Evolutionary conservation across 345 rosid species (phyloP).

Genomic region (Geranium rotundifolium): DNA sequence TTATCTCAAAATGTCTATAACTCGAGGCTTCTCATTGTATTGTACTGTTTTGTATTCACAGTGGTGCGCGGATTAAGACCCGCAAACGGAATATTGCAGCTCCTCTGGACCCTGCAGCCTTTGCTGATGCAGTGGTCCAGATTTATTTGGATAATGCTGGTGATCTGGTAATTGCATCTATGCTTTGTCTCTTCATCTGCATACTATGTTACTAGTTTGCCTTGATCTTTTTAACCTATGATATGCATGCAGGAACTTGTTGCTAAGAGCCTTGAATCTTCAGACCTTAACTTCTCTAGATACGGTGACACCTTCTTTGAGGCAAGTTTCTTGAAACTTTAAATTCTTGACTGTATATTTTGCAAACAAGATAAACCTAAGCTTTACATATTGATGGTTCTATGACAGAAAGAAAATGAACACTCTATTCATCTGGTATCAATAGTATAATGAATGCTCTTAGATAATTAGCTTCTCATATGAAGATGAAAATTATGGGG

Average conservation of each 20-base stretch:
- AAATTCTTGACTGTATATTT: not conserved
- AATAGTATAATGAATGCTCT: too few relatives aligned
- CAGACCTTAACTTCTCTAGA: slow-evolving; percentile 85
- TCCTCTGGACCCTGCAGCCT: slow-evolving; percentile 95
- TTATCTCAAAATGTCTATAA: not conserved
- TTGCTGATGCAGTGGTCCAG: slow-evolving; percentile 96
- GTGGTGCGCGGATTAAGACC: slow-evolving; percentile 99
- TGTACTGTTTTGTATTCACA: slow-evolving; percentile 15
- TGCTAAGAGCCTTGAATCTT: slow-evolving; percentile 79
- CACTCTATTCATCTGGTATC: too few relatives aligned
- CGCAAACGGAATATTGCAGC: slow-evolving; percentile 99
- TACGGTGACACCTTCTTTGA: slow-evolving; percentile 85
- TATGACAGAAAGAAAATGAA: too few relatives aligned
- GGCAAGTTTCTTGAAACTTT: slow-evolving; percentile 26
- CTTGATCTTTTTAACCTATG: not conserved
- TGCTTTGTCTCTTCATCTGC: not conserved
- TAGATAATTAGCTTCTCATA: not conserved
- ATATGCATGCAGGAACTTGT: slow-evolving; percentile 54
- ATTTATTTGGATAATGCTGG: slow-evolving; percentile 94
- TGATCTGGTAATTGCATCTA: slow-evolving; percentile 57
- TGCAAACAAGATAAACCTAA: too few relatives aligned
- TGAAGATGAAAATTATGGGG: not conserved
- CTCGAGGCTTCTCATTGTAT: not conserved
- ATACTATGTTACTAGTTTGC: not conserved
- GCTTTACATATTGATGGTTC: too few relatives aligned